Conservation (phyloP, 768 basidiomycete genomes). For the Fibroporia radiculosa region DNA sequence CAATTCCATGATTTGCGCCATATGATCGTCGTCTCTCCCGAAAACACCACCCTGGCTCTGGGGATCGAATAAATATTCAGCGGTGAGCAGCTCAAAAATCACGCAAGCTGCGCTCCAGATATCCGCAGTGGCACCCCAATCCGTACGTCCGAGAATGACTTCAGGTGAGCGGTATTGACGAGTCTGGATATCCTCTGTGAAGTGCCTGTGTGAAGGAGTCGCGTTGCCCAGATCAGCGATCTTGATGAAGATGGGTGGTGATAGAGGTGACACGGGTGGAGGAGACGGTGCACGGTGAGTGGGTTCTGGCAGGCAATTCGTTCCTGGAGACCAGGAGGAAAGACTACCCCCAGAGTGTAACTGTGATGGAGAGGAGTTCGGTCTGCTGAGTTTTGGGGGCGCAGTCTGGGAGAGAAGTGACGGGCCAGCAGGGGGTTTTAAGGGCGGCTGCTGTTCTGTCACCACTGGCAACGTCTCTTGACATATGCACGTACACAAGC, state of each 20-base stretch:
- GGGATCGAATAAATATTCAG: constrained; percentile 89
- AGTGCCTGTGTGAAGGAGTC: constrained; percentile 84
- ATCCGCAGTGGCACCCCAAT: constrained; percentile 83
- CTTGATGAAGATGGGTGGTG: constrained; percentile 69
- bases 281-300: constrained; percentile 7
- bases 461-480: not conserved
- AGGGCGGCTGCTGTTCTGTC: constrained; percentile 1
- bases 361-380: constrained; percentile 8
- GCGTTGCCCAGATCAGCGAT: constrained; percentile 95
- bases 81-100: constrained; percentile 84
- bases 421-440: constrained; percentile 20
- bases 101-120: constrained; percentile 91
- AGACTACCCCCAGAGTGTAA: not conserved
- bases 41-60: constrained; percentile 75
- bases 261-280: constrained; percentile 5
- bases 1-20: constrained; percentile 92
- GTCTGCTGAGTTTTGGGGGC: constrained; percentile 20
- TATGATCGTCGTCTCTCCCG: constrained; percentile 91
- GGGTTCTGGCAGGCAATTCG: not conserved
- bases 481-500: constrained; percentile 12
- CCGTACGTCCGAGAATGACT: constrained; percentile 79
- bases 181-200: constrained; percentile 95
- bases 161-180: constrained; percentile 94
- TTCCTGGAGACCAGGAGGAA: not conserved
- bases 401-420: constrained; percentile 30